Conservation (phyloP, 148 eudicot genomes). For the Vaccinium myrtillus region DNA sequence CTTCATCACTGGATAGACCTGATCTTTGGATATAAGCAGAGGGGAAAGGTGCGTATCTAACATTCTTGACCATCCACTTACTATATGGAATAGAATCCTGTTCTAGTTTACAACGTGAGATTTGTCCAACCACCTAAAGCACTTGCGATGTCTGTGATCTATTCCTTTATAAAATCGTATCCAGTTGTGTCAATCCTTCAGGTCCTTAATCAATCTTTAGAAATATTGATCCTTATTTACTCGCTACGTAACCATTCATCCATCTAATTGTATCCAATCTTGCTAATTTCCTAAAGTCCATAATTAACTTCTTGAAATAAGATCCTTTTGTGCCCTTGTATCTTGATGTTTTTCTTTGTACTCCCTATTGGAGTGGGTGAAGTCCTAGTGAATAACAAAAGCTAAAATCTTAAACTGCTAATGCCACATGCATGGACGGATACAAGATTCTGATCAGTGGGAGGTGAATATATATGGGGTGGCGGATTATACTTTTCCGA, state of each 20-base stretch:
- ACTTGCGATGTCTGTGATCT: neutral
- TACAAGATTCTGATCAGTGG: neutral
- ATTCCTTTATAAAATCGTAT: neutral
- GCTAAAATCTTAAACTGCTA: neutral
- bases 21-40: constrained; percentile 88
- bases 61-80: neutral
- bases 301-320: neutral
- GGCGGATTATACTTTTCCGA: neutral
- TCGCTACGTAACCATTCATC: neutral
- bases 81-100: neutral
- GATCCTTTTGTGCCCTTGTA: neutral
- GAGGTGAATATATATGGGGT: neutral
- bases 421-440: neutral
- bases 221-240: neutral
- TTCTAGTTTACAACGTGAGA: neutral
- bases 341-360: neutral
- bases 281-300: neutral
- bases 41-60: constrained; percentile 77
- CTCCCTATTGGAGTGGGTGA: neutral
- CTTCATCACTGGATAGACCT: constrained; percentile 99
- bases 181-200: neutral
- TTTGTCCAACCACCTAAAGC: neutral
- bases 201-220: neutral
- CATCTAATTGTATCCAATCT: constrained; percentile 1
- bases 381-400: neutral